phyloP scores from a whole-genome alignment of 257 asterid genomes.

The Phtheirospermum japonicum region DNA sequence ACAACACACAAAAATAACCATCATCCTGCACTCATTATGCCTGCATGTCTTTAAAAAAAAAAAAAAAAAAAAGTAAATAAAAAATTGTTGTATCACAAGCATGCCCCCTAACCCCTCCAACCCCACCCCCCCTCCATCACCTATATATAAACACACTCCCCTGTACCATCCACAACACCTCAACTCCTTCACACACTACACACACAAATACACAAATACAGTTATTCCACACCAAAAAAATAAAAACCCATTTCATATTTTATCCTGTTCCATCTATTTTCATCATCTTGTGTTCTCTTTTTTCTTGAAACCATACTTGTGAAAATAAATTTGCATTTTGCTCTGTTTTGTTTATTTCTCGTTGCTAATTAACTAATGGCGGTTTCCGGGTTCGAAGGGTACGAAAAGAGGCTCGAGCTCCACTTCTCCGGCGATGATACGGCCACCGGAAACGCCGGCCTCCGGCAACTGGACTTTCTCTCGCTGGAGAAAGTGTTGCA shows the following conservation, averaged over 20 bases:
- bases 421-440: constrained; percentile 65
- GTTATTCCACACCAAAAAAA: too few relatives aligned
- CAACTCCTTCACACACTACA: not conserved
- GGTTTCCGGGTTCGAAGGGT: constrained; percentile 80
- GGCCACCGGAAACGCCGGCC: constrained; percentile 45
- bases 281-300: too few relatives aligned
- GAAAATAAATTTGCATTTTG: too few relatives aligned
- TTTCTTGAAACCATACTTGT: too few relatives aligned
- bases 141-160: constrained; percentile 25
- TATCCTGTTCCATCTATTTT: not conserved
- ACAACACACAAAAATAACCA: constrained; percentile 39
- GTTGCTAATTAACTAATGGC: constrained; percentile 45
- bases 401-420: constrained; percentile 72
- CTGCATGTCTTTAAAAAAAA: constrained; percentile 27
- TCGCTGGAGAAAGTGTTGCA: constrained; percentile 56
- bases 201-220: too few relatives aligned
- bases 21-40: constrained; percentile 79
- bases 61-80: not conserved
- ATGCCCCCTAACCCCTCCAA: constrained; percentile 26
- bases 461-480: constrained; percentile 51
- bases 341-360: too few relatives aligned
- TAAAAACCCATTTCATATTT: constrained; percentile 11
- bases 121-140: not conserved
- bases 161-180: constrained; percentile 36
- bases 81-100: constrained; percentile 52